phyloP scores from a whole-genome alignment of 2,329 filamentous ascomycete species.

The Trichoderma cornu-damae region DNA sequence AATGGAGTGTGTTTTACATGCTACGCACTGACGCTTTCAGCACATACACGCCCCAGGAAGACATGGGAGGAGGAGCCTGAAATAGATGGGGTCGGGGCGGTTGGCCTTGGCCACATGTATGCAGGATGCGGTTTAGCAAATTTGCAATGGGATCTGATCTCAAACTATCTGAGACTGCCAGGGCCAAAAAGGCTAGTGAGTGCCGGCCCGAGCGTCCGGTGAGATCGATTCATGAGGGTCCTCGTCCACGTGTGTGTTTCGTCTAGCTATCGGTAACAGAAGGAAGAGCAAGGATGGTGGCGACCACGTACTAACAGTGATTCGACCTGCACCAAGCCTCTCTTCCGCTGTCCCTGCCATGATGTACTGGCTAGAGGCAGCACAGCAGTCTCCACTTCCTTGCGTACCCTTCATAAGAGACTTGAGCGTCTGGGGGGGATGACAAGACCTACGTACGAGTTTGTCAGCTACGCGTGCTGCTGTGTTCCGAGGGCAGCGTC shows the following conservation, averaged over 20 bases:
- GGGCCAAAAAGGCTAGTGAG: not conserved
- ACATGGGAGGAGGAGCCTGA: not conserved
- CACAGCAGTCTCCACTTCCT: not conserved
- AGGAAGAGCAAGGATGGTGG: not conserved
- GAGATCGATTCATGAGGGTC: slow-evolving; percentile 8
- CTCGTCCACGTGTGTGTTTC: slow-evolving; percentile 4
- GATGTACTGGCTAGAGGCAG: not conserved
- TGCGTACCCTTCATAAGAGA: slow-evolving; percentile 9
- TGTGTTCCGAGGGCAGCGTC: slow-evolving; percentile 15
- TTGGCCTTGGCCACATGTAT: not conserved
- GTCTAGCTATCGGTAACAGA: not conserved
- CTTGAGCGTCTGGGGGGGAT: slow-evolving; percentile 2
- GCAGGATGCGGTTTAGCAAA: not conserved
- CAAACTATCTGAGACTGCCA: not conserved
- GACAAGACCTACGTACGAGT: slow-evolving; percentile 11
- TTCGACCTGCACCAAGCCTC: slow-evolving; percentile 17
- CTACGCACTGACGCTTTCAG: not conserved
- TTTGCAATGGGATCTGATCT: not conserved
- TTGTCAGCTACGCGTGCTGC: slow-evolving; percentile 14
- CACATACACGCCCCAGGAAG: not conserved
- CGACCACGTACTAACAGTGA: slow-evolving; percentile 11
- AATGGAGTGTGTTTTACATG: not conserved
- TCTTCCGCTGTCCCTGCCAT: slow-evolving; percentile 4
- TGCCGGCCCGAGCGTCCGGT: slow-evolving; percentile 12
- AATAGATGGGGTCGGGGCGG: not conserved